Evolutionary conservation across 352 stramenopile species (phyloP).

Genomic region (Pythium chondricola): DNA sequence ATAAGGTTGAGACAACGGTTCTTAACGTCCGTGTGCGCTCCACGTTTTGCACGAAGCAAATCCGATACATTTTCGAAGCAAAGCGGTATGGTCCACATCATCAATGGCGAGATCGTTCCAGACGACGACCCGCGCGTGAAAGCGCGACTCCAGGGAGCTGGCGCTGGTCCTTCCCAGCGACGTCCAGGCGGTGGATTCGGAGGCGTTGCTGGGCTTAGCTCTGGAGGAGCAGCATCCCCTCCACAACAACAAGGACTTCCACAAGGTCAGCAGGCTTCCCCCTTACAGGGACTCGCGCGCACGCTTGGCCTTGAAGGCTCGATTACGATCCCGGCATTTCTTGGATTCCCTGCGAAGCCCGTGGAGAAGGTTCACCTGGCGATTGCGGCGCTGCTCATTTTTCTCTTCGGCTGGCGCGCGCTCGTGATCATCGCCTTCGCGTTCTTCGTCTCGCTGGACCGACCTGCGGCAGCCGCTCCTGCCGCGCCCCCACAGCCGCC

Average conservation of each 20-base stretch:
- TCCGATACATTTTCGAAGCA: too few relatives aligned
- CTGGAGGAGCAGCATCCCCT: conserved; percentile 3
- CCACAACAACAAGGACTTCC: conserved; percentile 2
- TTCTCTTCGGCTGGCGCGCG: conserved; percentile 67
- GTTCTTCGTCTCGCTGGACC: conserved; percentile 56
- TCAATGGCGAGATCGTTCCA: conserved; percentile 83
- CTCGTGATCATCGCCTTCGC: conserved; percentile 63
- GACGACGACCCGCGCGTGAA: conserved; percentile 79
- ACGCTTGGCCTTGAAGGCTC: conserved; percentile 56
- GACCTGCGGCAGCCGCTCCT: conserved; percentile 28
- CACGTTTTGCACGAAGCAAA: too few relatives aligned
- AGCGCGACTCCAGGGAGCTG: conserved; percentile 13
- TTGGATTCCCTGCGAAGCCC: conserved; percentile 40
- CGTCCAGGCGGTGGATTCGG: conserved; percentile 2
- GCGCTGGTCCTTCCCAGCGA: conserved; percentile 5
- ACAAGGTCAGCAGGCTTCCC: conserved; percentile 18
- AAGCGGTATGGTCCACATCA: conserved; percentile 79
- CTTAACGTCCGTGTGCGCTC: too few relatives aligned
- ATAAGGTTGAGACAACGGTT: too few relatives aligned
- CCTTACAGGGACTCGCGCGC: conserved; percentile 38
- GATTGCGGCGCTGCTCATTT: conserved; percentile 42
- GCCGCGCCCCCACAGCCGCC: conserved; percentile 3
- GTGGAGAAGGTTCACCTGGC: conserved; percentile 71
- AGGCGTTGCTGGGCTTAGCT: neutral
- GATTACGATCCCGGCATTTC: conserved; percentile 49